These are phyloP conservation scores for Flaveria trinervia DNA, from an alignment of 129 eudicot species.

Conservation along the genomic window DNA sequence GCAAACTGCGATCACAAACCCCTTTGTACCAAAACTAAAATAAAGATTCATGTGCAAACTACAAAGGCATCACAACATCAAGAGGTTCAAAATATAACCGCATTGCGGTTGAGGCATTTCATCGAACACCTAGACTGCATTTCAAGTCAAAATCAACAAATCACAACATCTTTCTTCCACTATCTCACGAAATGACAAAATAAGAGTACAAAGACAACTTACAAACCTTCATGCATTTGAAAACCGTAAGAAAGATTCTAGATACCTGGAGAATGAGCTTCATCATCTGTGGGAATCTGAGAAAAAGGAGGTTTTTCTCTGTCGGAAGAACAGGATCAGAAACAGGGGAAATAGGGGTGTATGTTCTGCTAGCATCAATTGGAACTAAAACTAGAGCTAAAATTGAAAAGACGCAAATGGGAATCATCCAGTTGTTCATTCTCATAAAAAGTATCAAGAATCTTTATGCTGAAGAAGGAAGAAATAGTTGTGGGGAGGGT, in stretches of 20 bases:
- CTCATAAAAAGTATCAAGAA: conserved; percentile 14
- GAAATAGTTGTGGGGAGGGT: conserved; percentile 1
- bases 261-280: conserved; percentile 75
- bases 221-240: neutral
- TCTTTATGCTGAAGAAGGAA: conserved; percentile 15
- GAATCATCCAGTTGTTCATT: conserved; percentile 19
- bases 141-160: neutral
- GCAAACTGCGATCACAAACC: conserved; percentile 1
- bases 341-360: conserved; percentile 55
- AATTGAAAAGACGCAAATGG: conserved; percentile 55
- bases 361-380: conserved; percentile 41
- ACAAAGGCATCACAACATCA: no score
- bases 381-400: conserved; percentile 33
- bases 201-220: no score
- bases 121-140: conserved; percentile 21
- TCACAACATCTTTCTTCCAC: no score
- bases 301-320: conserved; percentile 74
- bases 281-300: conserved; percentile 42
- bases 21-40: conserved; percentile 15
- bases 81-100: neutral
- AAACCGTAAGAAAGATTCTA: neutral
- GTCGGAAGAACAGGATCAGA: conserved; percentile 82
- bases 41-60: conserved; percentile 5
- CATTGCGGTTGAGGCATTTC: neutral
- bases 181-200: no score